Evolutionary conservation across 169 alveolate species (phyloP).

Genomic region (Eimeria praecox): DNA sequence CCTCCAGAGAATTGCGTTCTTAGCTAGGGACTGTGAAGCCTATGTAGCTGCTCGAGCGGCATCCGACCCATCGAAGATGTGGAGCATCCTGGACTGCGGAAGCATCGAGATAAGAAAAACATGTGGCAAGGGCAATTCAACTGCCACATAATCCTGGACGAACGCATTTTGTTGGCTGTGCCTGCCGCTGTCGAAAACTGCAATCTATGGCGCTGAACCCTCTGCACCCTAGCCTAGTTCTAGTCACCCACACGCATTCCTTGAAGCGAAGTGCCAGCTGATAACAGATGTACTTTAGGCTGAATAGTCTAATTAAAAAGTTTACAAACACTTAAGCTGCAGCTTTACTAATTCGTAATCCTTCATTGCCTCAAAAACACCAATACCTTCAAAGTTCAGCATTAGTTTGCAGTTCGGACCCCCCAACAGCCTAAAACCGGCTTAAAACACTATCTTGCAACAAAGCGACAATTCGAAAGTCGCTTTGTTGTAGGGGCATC

Average conservation of each 20-base stretch:
- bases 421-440: conserved; percentile 28
- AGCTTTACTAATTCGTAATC: neutral
- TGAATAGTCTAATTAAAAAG: neutral
- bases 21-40: conserved; percentile 82
- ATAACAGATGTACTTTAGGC: neutral
- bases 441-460: conserved; percentile 17
- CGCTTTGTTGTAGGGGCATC: conserved; percentile 5
- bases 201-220: neutral
- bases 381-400: conserved; percentile 42
- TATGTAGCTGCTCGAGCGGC: conserved; percentile 81
- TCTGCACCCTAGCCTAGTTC: neutral
- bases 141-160: conserved; percentile 1
- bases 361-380: neutral
- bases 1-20: neutral
- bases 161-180: neutral
- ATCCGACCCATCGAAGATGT: conserved; percentile 78
- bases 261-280: neutral
- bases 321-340: neutral
- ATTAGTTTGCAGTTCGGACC: conserved; percentile 26
- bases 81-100: conserved; percentile 77
- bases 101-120: conserved; percentile 30
- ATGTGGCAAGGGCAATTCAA: conserved; percentile 29
- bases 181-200: neutral
- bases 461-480: conserved; percentile 53
- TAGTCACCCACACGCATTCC: neutral